Evolutionary conservation across 805 yeast genomes (phyloP).

Genomic region (Debaryomyces prosopidis): DNA sequence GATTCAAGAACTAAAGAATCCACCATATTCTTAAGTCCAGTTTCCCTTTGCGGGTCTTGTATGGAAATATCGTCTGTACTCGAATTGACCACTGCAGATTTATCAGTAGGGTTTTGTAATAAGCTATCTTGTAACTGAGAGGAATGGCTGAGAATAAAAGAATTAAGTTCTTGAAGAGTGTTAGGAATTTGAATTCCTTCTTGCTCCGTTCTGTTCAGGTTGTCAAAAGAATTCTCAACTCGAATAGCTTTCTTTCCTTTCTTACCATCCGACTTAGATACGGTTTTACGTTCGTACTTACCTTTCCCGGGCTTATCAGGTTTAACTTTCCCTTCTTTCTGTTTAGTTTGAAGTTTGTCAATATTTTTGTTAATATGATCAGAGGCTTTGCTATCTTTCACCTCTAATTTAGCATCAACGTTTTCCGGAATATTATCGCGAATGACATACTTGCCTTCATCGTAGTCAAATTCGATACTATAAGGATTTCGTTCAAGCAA

Average conservation of each 20-base stretch:
- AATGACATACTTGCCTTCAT: not conserved
- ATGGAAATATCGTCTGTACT: not conserved
- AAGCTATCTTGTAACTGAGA: constrained; percentile 19
- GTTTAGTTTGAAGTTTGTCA: not conserved
- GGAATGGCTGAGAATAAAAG: constrained; percentile 34
- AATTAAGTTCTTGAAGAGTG: constrained; percentile 39
- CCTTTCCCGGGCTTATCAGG: not conserved
- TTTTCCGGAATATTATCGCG: not conserved
- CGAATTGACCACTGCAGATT: not conserved
- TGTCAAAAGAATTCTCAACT: constrained; percentile 1
- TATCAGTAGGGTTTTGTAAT: not conserved
- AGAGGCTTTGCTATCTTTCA: not conserved
- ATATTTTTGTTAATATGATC: not conserved
- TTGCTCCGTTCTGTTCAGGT: constrained; percentile 1
- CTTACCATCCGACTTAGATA: not conserved
- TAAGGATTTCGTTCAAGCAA: constrained; percentile 14
- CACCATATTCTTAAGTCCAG: constrained; percentile 17
- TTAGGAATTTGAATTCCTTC: constrained; percentile 15
- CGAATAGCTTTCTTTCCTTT: not conserved
- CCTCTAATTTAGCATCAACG: not conserved
- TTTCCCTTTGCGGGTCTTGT: constrained; percentile 6
- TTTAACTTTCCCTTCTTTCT: not conserved
- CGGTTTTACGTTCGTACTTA: not conserved
- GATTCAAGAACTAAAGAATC: constrained; percentile 15
- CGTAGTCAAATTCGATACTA: constrained; percentile 6